Evolutionary conservation across 768 basidiomycete species (phyloP).

Genomic region (Russula sp.): DNA sequence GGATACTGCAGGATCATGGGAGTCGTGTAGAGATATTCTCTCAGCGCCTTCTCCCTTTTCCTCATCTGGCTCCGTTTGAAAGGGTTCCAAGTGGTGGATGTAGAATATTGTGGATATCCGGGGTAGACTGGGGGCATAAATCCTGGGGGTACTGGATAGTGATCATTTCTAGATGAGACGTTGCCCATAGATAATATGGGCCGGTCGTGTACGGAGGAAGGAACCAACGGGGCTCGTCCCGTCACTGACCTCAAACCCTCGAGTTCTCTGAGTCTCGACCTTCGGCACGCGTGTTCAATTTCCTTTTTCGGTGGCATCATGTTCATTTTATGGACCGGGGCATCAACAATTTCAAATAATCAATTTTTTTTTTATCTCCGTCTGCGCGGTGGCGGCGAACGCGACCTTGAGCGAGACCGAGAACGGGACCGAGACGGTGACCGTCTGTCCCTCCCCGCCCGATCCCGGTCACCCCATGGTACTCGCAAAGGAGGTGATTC

Average conservation of each 20-base stretch:
- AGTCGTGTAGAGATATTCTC: constrained; percentile 18
- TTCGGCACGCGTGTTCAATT: background rate
- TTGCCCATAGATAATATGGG: constrained; percentile 14
- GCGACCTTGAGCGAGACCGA: constrained; percentile 29
- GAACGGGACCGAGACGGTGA: constrained; percentile 32
- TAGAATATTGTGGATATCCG: background rate
- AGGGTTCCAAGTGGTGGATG: constrained; percentile 13
- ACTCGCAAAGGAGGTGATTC: constrained; percentile 37
- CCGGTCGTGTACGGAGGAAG: background rate
- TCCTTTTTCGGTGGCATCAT: background rate
- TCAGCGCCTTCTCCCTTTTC: constrained; percentile 14
- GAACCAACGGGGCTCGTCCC: background rate
- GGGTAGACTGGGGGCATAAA: constrained; percentile 13
- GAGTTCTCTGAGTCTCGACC: background rate
- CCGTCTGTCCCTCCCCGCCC: constrained; percentile 29
- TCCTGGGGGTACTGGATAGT: constrained; percentile 5
- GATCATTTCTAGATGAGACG: constrained; percentile 10
- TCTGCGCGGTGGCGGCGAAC: constrained; percentile 37
- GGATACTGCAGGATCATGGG: constrained; percentile 20
- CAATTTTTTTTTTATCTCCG: background rate
- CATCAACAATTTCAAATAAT: background rate
- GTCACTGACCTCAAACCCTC: background rate
- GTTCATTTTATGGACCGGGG: constrained; percentile 3
- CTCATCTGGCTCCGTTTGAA: constrained; percentile 15
- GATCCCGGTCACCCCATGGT: constrained; percentile 33